Conservation (phyloP, 352 stramenopile species). For the Globisporangium alternatum region DNA sequence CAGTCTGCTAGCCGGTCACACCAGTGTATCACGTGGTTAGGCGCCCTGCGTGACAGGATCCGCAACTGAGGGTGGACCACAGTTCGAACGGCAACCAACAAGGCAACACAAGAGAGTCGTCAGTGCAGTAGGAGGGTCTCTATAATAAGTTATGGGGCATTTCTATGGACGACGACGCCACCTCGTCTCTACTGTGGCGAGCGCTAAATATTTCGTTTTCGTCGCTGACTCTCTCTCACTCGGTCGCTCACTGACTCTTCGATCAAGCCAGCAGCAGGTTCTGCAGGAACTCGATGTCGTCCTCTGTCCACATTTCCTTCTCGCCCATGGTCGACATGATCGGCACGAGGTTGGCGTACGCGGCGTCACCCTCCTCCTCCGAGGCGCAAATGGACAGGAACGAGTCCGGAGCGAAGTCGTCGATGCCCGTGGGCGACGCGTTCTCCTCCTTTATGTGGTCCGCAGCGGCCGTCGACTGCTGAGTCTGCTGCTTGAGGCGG, state of each 20-base stretch:
- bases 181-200: background rate
- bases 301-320: constrained; percentile 71
- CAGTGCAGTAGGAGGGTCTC: background rate
- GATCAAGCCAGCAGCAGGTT: constrained; percentile 59
- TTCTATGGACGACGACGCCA: background rate
- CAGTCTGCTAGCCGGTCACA: background rate
- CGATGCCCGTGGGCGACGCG: constrained; percentile 51
- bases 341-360: constrained; percentile 40
- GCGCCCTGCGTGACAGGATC: background rate
- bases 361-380: constrained; percentile 29
- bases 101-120: background rate
- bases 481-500: constrained; percentile 13
- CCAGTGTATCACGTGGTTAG: background rate
- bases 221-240: background rate
- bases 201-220: constrained; percentile 9
- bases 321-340: constrained; percentile 44
- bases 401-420: constrained; percentile 54
- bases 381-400: constrained; percentile 42
- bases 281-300: constrained; percentile 81
- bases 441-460: constrained; percentile 29
- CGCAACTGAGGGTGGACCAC: background rate
- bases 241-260: constrained; percentile 5
- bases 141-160: constrained; percentile 12
- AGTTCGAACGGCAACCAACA: too few relatives aligned
- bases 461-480: background rate